A percentile compares a stretch with the other conserved stretches of the same genome.
Evolutionary conservation across 1,284 basidiomycete genomes (phyloP).

Genomic region (Microbotryum scabiosae): DNA sequence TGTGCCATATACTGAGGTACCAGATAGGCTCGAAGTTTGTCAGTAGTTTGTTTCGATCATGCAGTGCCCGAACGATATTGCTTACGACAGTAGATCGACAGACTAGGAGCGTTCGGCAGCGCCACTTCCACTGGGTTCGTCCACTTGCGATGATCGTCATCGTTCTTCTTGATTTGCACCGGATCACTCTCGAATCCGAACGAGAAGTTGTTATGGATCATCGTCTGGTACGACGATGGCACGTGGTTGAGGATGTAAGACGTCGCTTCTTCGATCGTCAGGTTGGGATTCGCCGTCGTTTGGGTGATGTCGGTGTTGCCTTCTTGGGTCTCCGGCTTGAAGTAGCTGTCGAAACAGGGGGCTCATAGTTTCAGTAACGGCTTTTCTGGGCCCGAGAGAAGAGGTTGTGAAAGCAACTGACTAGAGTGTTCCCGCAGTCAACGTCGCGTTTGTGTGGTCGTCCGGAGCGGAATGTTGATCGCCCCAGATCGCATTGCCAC

Average conservation of each 20-base stretch:
- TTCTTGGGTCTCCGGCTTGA: constrained; percentile 26
- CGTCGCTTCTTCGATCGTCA: constrained; percentile 69
- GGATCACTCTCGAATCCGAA: constrained; percentile 80
- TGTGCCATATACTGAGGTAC: constrained; percentile 62
- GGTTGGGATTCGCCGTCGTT: constrained; percentile 50
- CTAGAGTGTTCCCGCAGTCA: constrained; percentile 30
- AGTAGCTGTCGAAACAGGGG: constrained; percentile 17
- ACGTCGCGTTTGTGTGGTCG: constrained; percentile 53
- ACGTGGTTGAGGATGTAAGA: constrained; percentile 70
- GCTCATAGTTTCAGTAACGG: not conserved
- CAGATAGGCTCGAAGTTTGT: not conserved
- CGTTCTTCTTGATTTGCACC: constrained; percentile 41
- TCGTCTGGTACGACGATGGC: constrained; percentile 52
- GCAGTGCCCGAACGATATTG: not conserved
- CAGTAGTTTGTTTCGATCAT: not conserved
- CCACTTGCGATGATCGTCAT: constrained; percentile 57
- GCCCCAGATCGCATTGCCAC: constrained; percentile 70
- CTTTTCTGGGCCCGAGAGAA: not conserved
- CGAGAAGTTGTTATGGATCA: constrained; percentile 86
- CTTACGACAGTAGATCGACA: constrained; percentile 74
- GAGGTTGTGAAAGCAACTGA: not conserved
- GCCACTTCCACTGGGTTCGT: constrained; percentile 87
- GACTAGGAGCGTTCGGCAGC: constrained; percentile 80
- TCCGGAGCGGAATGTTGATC: constrained; percentile 54
- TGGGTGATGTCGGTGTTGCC: constrained; percentile 37